Percentiles rank a stretch among this genome's conserved stretches.
Evolutionary conservation across 345 rosid species (phyloP).

Genomic region (Corchorus capsularis): DNA sequence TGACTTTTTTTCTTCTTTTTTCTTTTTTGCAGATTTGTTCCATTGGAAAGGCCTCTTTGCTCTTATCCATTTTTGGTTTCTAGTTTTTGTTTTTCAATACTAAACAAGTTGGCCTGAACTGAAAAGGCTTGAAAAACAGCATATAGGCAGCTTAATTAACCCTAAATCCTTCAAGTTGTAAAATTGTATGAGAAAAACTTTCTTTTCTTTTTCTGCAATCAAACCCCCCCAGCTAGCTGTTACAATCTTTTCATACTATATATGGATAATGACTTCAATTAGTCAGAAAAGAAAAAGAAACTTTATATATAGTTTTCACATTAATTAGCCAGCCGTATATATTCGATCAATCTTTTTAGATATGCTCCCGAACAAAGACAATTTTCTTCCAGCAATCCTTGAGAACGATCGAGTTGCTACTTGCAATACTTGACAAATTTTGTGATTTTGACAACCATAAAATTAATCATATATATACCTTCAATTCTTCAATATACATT

Average conservation of each 20-base stretch:
- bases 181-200: slow-evolving; percentile 3
- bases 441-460: background rate
- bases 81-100: background rate
- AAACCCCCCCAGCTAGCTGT: background rate
- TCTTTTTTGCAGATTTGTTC: background rate
- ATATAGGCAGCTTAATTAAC: background rate
- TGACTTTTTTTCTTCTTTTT: background rate
- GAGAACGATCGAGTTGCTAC: background rate
- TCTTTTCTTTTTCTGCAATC: background rate
- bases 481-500: background rate
- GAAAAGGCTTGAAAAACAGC: background rate
- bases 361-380: background rate
- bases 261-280: background rate
- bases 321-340: background rate
- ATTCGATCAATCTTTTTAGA: background rate
- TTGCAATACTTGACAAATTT: background rate
- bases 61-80: background rate
- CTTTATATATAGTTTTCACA: background rate
- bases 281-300: background rate
- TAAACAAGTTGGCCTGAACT: background rate
- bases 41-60: background rate
- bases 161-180: slow-evolving; percentile 9
- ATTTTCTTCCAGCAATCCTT: background rate
- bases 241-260: background rate
- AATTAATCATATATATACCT: too few relatives aligned